A percentile compares a stretch with the other conserved stretches of the same genome.
Evolutionary conservation across 139 green algal species (phyloP).

Genomic region (Mesotaenium endlicherianum): DNA sequence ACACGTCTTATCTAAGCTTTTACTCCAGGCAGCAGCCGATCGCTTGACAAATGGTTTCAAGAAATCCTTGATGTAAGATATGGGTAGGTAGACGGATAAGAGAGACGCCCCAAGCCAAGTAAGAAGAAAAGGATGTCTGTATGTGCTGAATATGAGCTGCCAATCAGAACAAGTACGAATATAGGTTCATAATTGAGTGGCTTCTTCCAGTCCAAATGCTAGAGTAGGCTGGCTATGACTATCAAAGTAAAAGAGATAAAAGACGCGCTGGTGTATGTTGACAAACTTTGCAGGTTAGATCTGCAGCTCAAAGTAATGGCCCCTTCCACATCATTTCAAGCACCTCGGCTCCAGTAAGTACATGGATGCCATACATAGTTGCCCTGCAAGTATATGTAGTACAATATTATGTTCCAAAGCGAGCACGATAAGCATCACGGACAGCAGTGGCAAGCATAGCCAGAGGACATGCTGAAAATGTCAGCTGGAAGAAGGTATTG

Average conservation of each 20-base stretch:
- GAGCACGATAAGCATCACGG: too few species aligned
- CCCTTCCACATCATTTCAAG: background rate
- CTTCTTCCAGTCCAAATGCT: too few species aligned
- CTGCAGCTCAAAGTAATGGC: background rate
- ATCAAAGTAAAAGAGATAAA: background rate
- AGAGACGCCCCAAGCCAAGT: conserved; percentile 39
- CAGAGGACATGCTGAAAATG: too few species aligned
- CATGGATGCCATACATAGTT: too few species aligned
- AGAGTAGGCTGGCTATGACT: background rate
- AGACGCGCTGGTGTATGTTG: background rate
- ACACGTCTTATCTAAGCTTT: background rate
- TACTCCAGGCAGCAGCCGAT: background rate
- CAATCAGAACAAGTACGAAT: background rate
- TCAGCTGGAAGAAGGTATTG: too few species aligned
- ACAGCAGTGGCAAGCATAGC: too few species aligned
- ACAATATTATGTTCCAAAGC: too few species aligned
- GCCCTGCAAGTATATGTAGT: too few species aligned
- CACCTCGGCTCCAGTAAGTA: background rate
- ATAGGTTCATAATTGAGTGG: background rate
- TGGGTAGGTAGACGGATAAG: conserved; percentile 27
- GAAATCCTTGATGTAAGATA: conserved; percentile 20
- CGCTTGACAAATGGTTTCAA: background rate
- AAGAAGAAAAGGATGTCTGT: conserved; percentile 32
- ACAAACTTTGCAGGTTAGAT: background rate
- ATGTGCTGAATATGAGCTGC: conserved; percentile 35